Conservation (phyloP, 192 early-diverging fungal genomes). For the Backusella mclennaniae region DNA sequence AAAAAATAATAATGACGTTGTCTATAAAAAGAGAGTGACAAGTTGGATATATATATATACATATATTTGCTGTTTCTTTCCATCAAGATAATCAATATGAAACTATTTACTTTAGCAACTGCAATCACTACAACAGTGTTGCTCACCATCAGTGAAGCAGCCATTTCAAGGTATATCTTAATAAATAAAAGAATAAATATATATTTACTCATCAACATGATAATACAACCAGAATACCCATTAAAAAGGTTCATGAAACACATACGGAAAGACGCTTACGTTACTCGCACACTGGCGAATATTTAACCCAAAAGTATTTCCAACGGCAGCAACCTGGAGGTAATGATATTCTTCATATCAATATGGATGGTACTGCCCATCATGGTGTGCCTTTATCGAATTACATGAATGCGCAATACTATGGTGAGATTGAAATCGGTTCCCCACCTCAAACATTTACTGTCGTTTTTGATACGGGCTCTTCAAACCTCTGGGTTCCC, state of each 20-base stretch:
- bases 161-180: slow-evolving; percentile 28
- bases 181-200: not conserved
- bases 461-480: slow-evolving; percentile 94
- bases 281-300: slow-evolving; percentile 61
- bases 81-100: slow-evolving; percentile 17
- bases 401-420: slow-evolving; percentile 98
- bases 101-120: slow-evolving; percentile 27
- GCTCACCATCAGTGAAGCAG: slow-evolving; percentile 18
- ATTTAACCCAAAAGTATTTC: slow-evolving; percentile 82
- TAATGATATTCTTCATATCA: slow-evolving; percentile 39
- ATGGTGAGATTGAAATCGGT: slow-evolving; percentile 83
- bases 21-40: not conserved
- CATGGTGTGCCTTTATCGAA: slow-evolving; percentile 83
- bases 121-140: slow-evolving; percentile 16
- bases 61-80: not conserved
- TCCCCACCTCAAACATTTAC: slow-evolving; percentile 90
- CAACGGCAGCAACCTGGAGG: slow-evolving; percentile 19
- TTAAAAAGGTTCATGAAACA: slow-evolving; percentile 70
- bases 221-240: slow-evolving; percentile 37
- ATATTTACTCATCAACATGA: not conserved
- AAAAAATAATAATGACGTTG: not conserved
- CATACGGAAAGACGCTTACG: slow-evolving; percentile 59
- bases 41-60: not conserved
- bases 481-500: slow-evolving; percentile 96
- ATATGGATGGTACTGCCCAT: slow-evolving; percentile 52